Conservation (phyloP, 169 alveolate species). For the Plasmodium ovale region DNA sequence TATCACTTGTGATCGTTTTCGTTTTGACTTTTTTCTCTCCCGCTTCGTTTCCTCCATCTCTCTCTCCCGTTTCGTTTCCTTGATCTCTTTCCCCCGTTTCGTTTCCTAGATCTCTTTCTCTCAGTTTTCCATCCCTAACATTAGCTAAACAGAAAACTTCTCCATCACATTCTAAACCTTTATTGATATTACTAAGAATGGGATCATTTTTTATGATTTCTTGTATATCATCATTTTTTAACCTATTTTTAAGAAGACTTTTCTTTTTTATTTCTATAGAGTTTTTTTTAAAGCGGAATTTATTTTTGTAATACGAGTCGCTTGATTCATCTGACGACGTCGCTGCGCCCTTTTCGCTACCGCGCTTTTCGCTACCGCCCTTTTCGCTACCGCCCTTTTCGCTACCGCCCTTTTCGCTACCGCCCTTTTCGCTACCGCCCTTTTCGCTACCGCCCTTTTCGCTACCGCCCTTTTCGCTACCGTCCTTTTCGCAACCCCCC, state of each 20-base stretch:
- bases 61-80: background rate
- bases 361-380: background rate
- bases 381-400: slow-evolving; percentile 80
- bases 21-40: too few species aligned
- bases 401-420: slow-evolving; percentile 92
- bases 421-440: slow-evolving; percentile 92
- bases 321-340: slow-evolving; percentile 40
- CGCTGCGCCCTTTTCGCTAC: background rate
- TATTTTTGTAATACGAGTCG: slow-evolving; percentile 36
- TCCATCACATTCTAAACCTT: background rate
- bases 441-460: too few species aligned
- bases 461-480: too few species aligned
- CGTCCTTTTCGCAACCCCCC: too few species aligned
- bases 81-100: background rate
- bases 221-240: slow-evolving; percentile 22
- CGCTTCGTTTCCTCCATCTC: too few species aligned
- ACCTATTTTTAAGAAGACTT: slow-evolving; percentile 25
- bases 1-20: background rate
- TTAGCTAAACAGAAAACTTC: slow-evolving; percentile 21
- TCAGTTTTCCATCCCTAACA: background rate
- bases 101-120: background rate
- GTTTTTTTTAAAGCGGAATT: slow-evolving; percentile 34
- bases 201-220: slow-evolving; percentile 16
- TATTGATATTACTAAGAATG: background rate
- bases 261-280: slow-evolving; percentile 52